phyloP scores from a whole-genome alignment of 331 rosid genomes.

The Malus hybrid region DNA sequence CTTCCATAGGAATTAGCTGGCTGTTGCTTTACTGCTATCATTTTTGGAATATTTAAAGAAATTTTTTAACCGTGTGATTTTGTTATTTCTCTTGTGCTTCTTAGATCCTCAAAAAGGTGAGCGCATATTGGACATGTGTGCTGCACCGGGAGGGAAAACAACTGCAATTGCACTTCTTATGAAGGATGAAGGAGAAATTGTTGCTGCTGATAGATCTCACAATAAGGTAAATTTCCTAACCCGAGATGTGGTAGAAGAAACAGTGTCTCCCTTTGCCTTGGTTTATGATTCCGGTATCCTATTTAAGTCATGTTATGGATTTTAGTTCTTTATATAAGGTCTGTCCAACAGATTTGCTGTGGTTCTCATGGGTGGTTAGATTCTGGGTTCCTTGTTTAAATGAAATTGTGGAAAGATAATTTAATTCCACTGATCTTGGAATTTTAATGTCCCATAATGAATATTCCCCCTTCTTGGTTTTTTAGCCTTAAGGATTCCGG shows the following conservation, averaged over 20 bases:
- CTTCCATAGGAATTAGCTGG: not conserved
- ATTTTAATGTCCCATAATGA: not conserved
- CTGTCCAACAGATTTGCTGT: not conserved
- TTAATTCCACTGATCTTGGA: not conserved
- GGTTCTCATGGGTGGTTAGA: not conserved
- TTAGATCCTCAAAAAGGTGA: constrained; percentile 94
- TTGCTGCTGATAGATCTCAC: constrained; percentile 94
- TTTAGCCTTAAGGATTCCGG: not conserved
- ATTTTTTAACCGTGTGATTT: not conserved
- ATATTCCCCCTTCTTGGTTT: not conserved
- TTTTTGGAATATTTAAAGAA: not conserved
- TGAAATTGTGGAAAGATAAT: not conserved
- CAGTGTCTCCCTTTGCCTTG: not conserved
- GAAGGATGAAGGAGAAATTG: constrained; percentile 84
- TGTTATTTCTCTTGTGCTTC: not conserved
- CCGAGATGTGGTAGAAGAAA: not conserved
- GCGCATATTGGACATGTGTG: constrained; percentile 91
- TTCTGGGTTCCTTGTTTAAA: not conserved
- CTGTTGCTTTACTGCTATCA: not conserved
- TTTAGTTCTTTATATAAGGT: not conserved
- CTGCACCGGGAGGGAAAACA: constrained; percentile 98
- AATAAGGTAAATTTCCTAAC: constrained; percentile 61
- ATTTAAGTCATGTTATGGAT: not conserved
- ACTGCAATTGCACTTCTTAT: constrained; percentile 90
- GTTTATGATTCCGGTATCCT: not conserved